Conservation (phyloP, 768 basidiomycete species). For the Phlebiopsis gigantea region DNA sequence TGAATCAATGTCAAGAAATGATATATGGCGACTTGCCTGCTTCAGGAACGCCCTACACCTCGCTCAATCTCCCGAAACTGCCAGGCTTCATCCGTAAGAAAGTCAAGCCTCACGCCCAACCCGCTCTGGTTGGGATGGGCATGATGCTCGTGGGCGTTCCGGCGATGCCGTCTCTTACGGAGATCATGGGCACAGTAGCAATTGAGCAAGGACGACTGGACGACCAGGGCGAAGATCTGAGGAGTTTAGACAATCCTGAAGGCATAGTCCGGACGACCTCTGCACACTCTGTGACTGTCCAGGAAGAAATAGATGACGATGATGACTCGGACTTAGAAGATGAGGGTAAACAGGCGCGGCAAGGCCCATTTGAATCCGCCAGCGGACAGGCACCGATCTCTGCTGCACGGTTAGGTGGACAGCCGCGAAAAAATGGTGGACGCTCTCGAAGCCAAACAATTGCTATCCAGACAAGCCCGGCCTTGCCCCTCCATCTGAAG, state of each 20-base stretch:
- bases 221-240: constrained; percentile 46
- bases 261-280: constrained; percentile 33
- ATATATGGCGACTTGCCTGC: constrained; percentile 87
- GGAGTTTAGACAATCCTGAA: constrained; percentile 43
- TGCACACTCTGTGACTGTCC: constrained; percentile 20
- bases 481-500: constrained; percentile 59
- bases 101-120: constrained; percentile 67
- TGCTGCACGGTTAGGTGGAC: constrained; percentile 5
- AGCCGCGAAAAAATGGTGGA: not conserved
- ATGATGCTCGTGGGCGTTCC: constrained; percentile 75
- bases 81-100: constrained; percentile 51
- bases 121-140: constrained; percentile 84
- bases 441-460: constrained; percentile 40
- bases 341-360: constrained; percentile 5
- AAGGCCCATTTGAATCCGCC: not conserved
- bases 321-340: constrained; percentile 31
- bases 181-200: constrained; percentile 76
- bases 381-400: constrained; percentile 2
- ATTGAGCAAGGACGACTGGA: constrained; percentile 84
- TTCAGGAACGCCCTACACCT: constrained; percentile 62
- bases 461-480: constrained; percentile 69
- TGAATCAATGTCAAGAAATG: constrained; percentile 92
- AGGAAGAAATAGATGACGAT: constrained; percentile 39
- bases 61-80: constrained; percentile 43
- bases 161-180: constrained; percentile 69